A percentile compares a stretch with the other conserved stretches of the same genome.
Conservation (phyloP, 257 asterid species). For the Nyctanthes arbortristis region DNA sequence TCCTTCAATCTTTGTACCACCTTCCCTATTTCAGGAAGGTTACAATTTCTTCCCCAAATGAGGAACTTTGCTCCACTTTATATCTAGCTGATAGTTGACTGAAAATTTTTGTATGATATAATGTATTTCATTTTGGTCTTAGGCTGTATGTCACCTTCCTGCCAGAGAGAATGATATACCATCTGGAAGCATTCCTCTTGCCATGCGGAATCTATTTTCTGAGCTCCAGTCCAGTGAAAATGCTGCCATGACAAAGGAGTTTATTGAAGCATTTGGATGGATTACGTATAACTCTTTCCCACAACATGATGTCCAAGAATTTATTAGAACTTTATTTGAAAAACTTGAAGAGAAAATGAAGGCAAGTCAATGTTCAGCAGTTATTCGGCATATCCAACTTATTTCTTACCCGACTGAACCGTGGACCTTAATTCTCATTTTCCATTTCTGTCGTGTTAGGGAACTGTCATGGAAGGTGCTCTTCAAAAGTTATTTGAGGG, state of each 20-base stretch:
- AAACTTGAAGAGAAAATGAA: conserved; percentile 61
- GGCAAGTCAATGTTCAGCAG: conserved; percentile 26
- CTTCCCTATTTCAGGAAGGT: conserved; percentile 61
- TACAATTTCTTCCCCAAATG: not conserved
- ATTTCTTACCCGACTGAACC: not conserved
- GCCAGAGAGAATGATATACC: conserved; percentile 44
- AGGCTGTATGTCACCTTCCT: conserved; percentile 57
- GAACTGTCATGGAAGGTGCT: conserved; percentile 48
- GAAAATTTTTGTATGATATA: conserved; percentile 20
- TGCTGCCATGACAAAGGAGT: conserved; percentile 46
- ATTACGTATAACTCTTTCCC: conserved; percentile 49
- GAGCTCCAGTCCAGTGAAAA: conserved; percentile 48
- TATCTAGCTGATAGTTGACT: conserved; percentile 10
- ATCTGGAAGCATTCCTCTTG: conserved; percentile 50
- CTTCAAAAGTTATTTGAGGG: conserved; percentile 51
- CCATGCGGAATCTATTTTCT: conserved; percentile 55
- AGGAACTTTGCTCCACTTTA: conserved; percentile 22
- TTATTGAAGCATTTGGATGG: conserved; percentile 64
- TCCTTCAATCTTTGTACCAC: conserved; percentile 52
- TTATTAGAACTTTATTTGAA: conserved; percentile 50
- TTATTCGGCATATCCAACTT: not conserved
- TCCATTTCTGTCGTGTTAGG: conserved; percentile 33
- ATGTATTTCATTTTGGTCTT: conserved; percentile 22
- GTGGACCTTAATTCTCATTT: conserved; percentile 29
- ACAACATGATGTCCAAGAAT: conserved; percentile 58